phyloP scores from a whole-genome alignment of 148 eudicot genomes.

The Vaccinium macrocarpon region DNA sequence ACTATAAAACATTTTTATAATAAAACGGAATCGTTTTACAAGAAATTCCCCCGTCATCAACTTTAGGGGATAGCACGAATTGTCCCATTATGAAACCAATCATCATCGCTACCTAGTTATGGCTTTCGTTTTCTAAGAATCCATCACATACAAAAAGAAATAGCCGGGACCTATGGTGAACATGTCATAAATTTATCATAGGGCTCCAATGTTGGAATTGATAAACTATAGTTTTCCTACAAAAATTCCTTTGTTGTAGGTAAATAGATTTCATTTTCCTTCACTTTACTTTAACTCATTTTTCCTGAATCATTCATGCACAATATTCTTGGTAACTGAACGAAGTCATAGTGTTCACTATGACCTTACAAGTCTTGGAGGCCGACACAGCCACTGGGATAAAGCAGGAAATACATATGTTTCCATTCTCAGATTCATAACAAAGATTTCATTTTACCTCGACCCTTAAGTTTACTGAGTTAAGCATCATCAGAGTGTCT shows the following conservation, averaged over 20 bases:
- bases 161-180: neutral
- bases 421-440: neutral
- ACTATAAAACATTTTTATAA: no score
- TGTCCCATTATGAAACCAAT: neutral
- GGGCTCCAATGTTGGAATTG: neutral
- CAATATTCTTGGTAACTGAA: no score
- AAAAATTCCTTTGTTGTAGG: no score
- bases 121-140: neutral
- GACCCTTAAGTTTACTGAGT: neutral
- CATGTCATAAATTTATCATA: neutral
- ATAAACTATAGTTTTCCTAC: neutral
- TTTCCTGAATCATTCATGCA: no score
- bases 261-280: no score
- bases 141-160: neutral
- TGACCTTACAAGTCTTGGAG: neutral
- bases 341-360: neutral
- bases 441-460: neutral
- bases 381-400: neutral
- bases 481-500: neutral
- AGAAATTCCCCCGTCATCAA: neutral
- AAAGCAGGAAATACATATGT: neutral
- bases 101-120: neutral
- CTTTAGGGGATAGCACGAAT: neutral
- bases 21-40: no score
- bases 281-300: no score